phyloP scores from a whole-genome alignment of 129 eudicot genomes.

The Daucus carota region DH1_v3.0 NC_030385.2:38706501-38707000 shows the following conservation, averaged over 20 bases:
- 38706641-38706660: neutral
- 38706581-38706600: slow-evolving; percentile 54
- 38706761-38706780: slow-evolving; percentile 84
- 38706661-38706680: too few relatives aligned
- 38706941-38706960: neutral
- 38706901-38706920: too few relatives aligned
- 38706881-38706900: neutral
- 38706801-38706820: neutral
- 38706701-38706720: slow-evolving; percentile 72
- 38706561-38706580: slow-evolving; percentile 72
- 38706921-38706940: neutral
- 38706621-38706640: too few relatives aligned
- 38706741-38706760: slow-evolving; percentile 89
- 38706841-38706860: neutral
- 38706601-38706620: too few relatives aligned
- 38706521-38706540: slow-evolving; percentile 79
- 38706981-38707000: neutral
- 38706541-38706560: slow-evolving; percentile 71
- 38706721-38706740: slow-evolving; percentile 67
- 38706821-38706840: neutral
- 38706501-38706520: slow-evolving; percentile 73
- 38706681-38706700: slow-evolving; percentile 80
- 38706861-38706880: neutral
- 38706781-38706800: slow-evolving; percentile 25
- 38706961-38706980: neutral